A percentile compares a stretch with the other conserved stretches of the same genome.
phyloP scores from a whole-genome alignment of 441 rosid species.

The Arabidopsis lyrata region DNA sequence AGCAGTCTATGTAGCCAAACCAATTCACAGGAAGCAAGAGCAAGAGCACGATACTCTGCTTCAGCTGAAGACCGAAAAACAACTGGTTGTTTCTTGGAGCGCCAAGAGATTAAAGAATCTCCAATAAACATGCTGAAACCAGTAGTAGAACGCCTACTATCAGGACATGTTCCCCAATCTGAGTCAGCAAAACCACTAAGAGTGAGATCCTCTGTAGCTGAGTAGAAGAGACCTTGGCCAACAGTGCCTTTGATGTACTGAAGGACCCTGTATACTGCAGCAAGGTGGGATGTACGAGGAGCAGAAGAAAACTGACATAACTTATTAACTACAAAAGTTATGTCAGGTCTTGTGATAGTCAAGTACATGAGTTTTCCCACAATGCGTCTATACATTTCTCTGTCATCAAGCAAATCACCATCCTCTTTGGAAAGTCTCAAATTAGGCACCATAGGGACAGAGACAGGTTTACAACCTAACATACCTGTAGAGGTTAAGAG shows the following conservation, averaged over 20 bases:
- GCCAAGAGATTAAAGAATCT: too few relatives aligned
- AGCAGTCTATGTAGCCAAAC: too few relatives aligned
- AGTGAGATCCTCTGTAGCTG: too few relatives aligned
- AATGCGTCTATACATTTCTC: not conserved
- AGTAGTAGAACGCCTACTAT: too few relatives aligned
- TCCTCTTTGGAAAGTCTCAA: not conserved
- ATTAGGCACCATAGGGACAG: not conserved
- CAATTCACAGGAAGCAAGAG: too few relatives aligned
- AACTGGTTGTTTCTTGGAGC: too few relatives aligned
- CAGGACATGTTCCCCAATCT: not conserved
- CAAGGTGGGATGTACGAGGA: not conserved
- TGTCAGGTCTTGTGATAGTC: not conserved
- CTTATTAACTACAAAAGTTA: not conserved
- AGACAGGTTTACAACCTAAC: not conserved
- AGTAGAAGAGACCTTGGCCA: not conserved
- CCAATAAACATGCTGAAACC: too few relatives aligned
- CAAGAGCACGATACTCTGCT: too few relatives aligned
- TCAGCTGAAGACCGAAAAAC: too few relatives aligned
- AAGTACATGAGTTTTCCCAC: not conserved
- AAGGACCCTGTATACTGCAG: not conserved
- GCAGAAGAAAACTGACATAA: not conserved
- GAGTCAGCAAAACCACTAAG: not conserved
- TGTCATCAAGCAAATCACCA: not conserved
- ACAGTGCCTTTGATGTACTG: not conserved
- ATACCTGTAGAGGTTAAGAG: fast-evolving